A percentile compares a stretch with the other conserved stretches of the same genome.
Evolutionary conservation across 352 stramenopile species (phyloP).

Genomic region (Pythium sukuiense): DNA sequence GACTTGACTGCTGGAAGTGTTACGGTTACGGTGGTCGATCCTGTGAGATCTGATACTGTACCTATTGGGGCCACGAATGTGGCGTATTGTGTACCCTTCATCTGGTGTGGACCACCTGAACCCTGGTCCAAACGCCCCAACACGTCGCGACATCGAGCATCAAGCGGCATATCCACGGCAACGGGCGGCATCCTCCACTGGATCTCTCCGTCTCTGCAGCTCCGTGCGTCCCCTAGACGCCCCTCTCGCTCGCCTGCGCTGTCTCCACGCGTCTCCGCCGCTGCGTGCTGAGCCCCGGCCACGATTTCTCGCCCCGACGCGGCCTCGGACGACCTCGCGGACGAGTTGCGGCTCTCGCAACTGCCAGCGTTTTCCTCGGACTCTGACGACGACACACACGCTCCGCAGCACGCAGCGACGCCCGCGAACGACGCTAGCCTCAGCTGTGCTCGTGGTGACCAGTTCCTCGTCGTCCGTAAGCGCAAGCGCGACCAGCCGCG

Average conservation of each 20-base stretch:
- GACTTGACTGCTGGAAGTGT: constrained; percentile 2
- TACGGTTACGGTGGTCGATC: constrained; percentile 6
- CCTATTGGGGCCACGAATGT: neutral
- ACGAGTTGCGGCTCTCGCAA: neutral
- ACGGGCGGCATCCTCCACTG: neutral
- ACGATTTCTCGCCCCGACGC: constrained; percentile 2
- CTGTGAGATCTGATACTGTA: constrained; percentile 1
- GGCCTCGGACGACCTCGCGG: neutral
- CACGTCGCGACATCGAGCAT: neutral
- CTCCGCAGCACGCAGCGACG: neutral
- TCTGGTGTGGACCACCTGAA: neutral
- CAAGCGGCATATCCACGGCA: neutral
- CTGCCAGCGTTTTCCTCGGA: neutral
- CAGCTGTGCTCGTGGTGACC: neutral
- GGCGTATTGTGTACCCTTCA: neutral
- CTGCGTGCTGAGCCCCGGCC: neutral
- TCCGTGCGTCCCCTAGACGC: neutral
- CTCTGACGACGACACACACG: neutral
- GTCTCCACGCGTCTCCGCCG: neutral
- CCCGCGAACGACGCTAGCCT: neutral
- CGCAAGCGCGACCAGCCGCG: constrained; percentile 8
- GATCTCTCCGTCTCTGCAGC: neutral
- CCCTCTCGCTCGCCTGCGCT: neutral
- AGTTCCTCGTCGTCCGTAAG: constrained; percentile 5
- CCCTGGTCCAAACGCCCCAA: neutral